These are phyloP conservation scores for Dactylorhiza incarnata DNA, from an alignment of 106 monocot genomes.

Conservation along the genomic window DNA sequence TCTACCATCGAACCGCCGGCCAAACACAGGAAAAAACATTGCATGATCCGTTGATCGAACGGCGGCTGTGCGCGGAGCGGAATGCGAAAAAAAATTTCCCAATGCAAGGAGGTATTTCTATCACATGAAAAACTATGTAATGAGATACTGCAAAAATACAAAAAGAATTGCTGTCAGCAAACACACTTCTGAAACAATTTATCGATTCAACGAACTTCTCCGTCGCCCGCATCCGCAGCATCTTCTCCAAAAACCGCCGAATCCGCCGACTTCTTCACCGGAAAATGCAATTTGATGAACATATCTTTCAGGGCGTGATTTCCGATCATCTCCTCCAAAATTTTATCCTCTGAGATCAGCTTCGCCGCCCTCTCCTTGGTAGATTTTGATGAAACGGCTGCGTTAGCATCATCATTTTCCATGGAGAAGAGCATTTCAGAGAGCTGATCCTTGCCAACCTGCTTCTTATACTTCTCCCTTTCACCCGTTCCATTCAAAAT, in stretches of 20 bases:
- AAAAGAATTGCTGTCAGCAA: no score
- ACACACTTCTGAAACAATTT: no score
- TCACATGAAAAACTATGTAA: no score
- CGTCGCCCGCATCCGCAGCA: background rate
- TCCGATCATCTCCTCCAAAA: constrained; percentile 52
- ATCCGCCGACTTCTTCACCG: background rate
- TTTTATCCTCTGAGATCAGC: constrained; percentile 41
- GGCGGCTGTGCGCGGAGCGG: no score
- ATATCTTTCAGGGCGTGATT: constrained; percentile 45
- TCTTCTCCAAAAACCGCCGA: background rate
- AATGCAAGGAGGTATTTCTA: no score
- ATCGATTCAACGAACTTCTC: background rate
- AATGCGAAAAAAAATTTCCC: no score
- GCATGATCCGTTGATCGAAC: no score
- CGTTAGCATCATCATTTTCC: constrained; percentile 15
- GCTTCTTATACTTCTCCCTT: constrained; percentile 41
- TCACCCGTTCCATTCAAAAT: constrained; percentile 48
- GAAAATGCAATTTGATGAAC: constrained; percentile 20
- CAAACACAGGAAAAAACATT: no score
- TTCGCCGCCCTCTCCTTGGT: constrained; percentile 22
- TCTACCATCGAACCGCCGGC: no score
- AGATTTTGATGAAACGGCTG: constrained; percentile 15
- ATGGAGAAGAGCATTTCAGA: constrained; percentile 60
- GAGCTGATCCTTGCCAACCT: constrained; percentile 41
- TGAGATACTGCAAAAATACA: no score